These are phyloP conservation scores for Fusarium poae DNA, from an alignment of 2,329 filamentous ascomycete species.

Conservation along the genomic window DNA sequence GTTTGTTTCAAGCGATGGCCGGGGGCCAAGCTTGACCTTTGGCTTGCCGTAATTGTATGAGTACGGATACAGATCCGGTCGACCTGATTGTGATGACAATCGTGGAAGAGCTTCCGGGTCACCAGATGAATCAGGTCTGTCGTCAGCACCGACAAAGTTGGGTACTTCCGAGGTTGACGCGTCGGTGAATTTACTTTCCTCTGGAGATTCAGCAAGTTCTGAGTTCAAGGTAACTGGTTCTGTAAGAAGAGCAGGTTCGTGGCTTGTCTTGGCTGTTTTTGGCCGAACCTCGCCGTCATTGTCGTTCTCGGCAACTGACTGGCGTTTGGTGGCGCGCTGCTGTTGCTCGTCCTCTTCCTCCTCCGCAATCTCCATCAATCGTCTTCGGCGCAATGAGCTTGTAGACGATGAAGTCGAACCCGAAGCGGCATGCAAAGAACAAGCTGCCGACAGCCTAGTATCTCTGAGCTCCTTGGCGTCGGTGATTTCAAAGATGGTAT, in stretches of 20 bases:
- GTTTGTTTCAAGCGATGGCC: constrained; percentile 78
- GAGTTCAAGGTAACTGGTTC: constrained; percentile 64
- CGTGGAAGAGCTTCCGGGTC: constrained; percentile 61
- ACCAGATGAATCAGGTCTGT: constrained; percentile 60
- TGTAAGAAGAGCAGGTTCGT: constrained; percentile 34
- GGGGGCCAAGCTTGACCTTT: constrained; percentile 90
- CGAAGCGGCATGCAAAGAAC: constrained; percentile 88
- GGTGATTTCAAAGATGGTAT: constrained; percentile 83
- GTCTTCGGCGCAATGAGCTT: constrained; percentile 80
- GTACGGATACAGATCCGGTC: constrained; percentile 65
- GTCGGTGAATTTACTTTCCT: constrained; percentile 62
- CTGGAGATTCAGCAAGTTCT: constrained; percentile 64
- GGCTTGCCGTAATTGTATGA: constrained; percentile 71
- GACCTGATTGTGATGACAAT: constrained; percentile 65
- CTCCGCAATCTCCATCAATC: constrained; percentile 93
- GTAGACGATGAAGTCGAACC: constrained; percentile 87
- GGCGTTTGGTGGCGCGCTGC: constrained; percentile 67
- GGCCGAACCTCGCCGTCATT: constrained; percentile 54
- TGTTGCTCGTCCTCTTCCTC: constrained; percentile 83
- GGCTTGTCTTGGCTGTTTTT: constrained; percentile 50
- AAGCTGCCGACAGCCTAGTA: constrained; percentile 86
- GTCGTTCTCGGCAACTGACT: constrained; percentile 66
- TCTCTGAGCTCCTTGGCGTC: constrained; percentile 85
- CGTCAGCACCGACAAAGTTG: constrained; percentile 63
- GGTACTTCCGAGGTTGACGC: constrained; percentile 64